Evolutionary conservation across 108 stramenopile species (phyloP).

Genomic region (Poteriospumella lacustris): DNA sequence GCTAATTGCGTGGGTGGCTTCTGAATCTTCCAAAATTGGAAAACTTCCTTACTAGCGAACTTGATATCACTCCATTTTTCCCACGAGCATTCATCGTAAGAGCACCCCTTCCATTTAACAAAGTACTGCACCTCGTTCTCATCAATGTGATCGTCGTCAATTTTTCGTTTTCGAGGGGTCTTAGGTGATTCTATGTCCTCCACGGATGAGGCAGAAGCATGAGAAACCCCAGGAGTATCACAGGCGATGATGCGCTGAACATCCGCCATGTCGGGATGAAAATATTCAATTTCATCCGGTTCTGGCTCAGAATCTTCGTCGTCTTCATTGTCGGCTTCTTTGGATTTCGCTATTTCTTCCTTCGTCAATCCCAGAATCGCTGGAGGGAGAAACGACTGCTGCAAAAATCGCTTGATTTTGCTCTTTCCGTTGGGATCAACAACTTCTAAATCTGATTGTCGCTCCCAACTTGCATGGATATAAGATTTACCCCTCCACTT

Average conservation of each 20-base stretch:
- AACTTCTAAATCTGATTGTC: background rate
- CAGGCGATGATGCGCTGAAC: constrained; percentile 25
- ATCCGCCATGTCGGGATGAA: constrained; percentile 13
- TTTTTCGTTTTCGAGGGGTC: background rate
- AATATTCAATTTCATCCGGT: constrained; percentile 4
- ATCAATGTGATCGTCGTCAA: background rate
- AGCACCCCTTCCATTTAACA: constrained; percentile 48
- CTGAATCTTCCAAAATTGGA: background rate
- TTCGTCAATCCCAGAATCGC: background rate
- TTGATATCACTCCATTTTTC: constrained; percentile 48
- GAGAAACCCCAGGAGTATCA: background rate
- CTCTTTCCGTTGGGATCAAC: constrained; percentile 3
- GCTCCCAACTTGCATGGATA: constrained; percentile 6
- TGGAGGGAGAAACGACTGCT: background rate
- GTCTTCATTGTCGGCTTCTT: background rate
- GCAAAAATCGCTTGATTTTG: constrained; percentile 17
- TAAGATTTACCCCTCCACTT: constrained; percentile 25
- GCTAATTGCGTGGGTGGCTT: constrained; percentile 23
- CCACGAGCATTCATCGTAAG: constrained; percentile 50
- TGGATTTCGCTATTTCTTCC: background rate
- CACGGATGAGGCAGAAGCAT: background rate
- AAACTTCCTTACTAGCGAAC: constrained; percentile 16
- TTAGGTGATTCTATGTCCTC: background rate
- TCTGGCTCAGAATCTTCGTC: background rate
- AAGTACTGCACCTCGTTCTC: constrained; percentile 32